Evolutionary conservation across 2,329 filamentous ascomycete genomes (phyloP), one percentile per base, ranked within the genome.

Genomic region (Exophiala viscosa): DNA sequence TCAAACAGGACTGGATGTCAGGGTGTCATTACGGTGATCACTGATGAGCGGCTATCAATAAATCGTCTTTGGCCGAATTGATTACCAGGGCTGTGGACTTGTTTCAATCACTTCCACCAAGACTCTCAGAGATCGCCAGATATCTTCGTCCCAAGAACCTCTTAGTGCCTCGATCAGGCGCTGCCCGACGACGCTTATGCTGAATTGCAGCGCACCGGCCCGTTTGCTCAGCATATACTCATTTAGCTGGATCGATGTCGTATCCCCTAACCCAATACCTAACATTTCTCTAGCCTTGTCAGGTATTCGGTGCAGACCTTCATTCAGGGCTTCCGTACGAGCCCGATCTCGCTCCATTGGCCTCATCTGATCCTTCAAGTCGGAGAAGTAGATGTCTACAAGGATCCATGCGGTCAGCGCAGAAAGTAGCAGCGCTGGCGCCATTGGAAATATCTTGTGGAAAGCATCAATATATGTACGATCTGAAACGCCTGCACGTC

Each of bases 401-500:
- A 60, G 38, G 8, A 62, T 48, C 56, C 58, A 62, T 14, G 58
- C 60, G 11, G 52, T 50, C 8, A 62, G 49, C n/a, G 50, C 49
- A 1, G 53, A 57, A 4, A 60, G 28, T 10, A 56, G 39, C 8
- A 46, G 33, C 5, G 31, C 17, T 5, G 48, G 40, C 11, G 51
- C 53, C 7, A 35, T 31, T 3, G 58, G 58, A 36, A 62, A 62
- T 15, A 62, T 51, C 34, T 48, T 57, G 3, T 43, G 14, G 5
- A 62, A 42, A 4, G 44, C 43, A 7, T 54, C 44, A n/a, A 59
- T 43, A 17, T 57, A 56, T 14, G 31, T 48, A 10, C 46, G 13
- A 28, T 56, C 52, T 3, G 47, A 8, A n/a, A 55, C 32, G 6
- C 49, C 32, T 15, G 52, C 36, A 32, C 31, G 45, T 5, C 53